Conservation (phyloP, 306 rosid genomes). For the Hippophae rhamnoides region DNA sequence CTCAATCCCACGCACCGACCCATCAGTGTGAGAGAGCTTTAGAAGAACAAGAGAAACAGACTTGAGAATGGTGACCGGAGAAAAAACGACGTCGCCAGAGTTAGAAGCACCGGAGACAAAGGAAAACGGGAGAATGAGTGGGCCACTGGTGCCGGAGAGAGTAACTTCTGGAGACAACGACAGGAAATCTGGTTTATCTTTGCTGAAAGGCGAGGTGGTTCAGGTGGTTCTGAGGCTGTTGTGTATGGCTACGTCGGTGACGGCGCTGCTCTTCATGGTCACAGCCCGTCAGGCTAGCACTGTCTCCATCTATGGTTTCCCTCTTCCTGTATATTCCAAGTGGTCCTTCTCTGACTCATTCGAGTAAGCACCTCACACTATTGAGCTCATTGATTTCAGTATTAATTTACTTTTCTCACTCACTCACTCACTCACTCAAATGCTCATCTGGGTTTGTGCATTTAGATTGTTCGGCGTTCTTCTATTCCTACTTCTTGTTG, state of each 20-base stretch:
- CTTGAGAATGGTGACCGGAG: conserved; percentile 31
- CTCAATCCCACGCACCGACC: background rate
- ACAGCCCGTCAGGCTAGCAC: conserved; percentile 54
- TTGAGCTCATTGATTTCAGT: background rate
- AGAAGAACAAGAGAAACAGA: background rate
- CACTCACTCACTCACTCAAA: no score
- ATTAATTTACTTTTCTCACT: background rate
- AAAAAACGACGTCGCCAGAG: conserved; percentile 29
- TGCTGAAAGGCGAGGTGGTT: conserved; percentile 35
- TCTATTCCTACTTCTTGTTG: no score
- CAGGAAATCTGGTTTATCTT: background rate
- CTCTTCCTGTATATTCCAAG: conserved; percentile 54
- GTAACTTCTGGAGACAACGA: background rate
- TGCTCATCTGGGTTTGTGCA: no score
- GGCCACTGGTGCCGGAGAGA: conserved; percentile 20
- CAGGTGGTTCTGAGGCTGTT: conserved; percentile 40
- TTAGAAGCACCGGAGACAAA: conserved; percentile 27
- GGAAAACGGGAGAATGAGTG: conserved; percentile 33
- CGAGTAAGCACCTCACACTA: conserved; percentile 32
- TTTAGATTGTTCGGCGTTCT: no score
- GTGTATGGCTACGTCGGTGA: conserved; percentile 40
- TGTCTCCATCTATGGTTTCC: conserved; percentile 50
- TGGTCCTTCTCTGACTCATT: conserved; percentile 75
- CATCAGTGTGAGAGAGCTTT: background rate
- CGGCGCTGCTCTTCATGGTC: conserved; percentile 55